Conservation (phyloP, 2,329 filamentous ascomycete species). For the Botrytis paeoniae region DNA sequence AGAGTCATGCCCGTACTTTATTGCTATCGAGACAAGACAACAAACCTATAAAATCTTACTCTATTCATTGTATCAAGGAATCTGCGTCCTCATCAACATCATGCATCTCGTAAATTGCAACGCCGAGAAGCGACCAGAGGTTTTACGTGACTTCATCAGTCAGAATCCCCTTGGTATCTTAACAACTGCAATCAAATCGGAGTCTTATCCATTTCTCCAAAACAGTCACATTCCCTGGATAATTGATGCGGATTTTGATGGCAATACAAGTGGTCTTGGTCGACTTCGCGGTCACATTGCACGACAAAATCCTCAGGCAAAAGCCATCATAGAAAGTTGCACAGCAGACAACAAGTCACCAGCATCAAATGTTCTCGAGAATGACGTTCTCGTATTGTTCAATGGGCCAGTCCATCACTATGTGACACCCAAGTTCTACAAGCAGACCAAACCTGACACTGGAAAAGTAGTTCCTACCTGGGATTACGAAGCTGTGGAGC, state of each 20-base stretch:
- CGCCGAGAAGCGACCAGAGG: constrained; percentile 2
- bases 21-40: background rate
- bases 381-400: constrained; percentile 63
- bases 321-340: constrained; percentile 54
- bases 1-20: background rate
- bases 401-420: constrained; percentile 58
- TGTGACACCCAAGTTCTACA: constrained; percentile 67
- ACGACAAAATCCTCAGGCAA: constrained; percentile 60
- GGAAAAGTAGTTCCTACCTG: constrained; percentile 69
- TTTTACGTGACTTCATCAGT: constrained; percentile 54
- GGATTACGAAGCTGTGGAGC: constrained; percentile 66
- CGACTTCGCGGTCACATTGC: constrained; percentile 60
- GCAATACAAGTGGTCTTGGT: constrained; percentile 11
- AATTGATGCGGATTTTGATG: background rate
- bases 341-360: constrained; percentile 15
- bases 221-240: constrained; percentile 4
- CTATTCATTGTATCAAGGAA: background rate
- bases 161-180: constrained; percentile 60
- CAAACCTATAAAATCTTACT: too few relatives aligned
- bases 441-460: constrained; percentile 59
- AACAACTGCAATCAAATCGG: constrained; percentile 54
- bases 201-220: constrained; percentile 7
- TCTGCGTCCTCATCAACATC: background rate
- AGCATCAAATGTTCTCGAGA: constrained; percentile 38
- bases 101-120: constrained; percentile 4